Conservation (phyloP, 306 rosid genomes). For the Pterocarpus santalinus region DNA sequence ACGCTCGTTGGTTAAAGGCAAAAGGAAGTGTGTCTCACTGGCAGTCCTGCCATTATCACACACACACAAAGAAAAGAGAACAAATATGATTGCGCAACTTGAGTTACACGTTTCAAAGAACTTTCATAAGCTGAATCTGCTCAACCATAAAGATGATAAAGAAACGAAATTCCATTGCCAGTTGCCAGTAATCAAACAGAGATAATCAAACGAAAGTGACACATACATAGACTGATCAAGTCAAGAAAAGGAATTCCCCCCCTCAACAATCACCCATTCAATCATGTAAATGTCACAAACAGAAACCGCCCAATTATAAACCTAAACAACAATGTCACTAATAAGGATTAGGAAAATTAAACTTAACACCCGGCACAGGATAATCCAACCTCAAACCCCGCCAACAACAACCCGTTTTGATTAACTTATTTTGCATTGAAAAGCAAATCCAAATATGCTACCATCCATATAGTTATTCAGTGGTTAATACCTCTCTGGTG, state of each 20-base stretch:
- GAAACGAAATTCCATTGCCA: background rate
- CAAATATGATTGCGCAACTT: background rate
- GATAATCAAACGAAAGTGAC: background rate
- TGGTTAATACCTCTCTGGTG: background rate
- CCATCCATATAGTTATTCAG: background rate
- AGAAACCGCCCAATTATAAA: conserved; percentile 9
- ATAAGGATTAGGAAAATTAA: no score
- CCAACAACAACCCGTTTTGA: background rate
- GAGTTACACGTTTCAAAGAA: background rate
- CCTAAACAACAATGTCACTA: background rate
- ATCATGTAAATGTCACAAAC: conserved; percentile 32
- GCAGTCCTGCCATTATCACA: background rate
- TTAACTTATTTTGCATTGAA: no score
- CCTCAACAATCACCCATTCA: conserved; percentile 31
- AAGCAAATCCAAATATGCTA: no score
- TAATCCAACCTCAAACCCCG: background rate
- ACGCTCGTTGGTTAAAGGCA: background rate
- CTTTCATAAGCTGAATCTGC: background rate
- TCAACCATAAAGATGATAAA: background rate
- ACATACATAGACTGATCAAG: conserved; percentile 45
- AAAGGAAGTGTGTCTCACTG: background rate
- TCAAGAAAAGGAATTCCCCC: background rate
- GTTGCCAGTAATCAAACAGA: conserved; percentile 12
- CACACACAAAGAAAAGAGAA: background rate
- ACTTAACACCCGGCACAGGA: background rate